Base-by-base conservation (phyloP, 2,329 filamentous ascomycete species). In the Beauveria australis region DNA sequence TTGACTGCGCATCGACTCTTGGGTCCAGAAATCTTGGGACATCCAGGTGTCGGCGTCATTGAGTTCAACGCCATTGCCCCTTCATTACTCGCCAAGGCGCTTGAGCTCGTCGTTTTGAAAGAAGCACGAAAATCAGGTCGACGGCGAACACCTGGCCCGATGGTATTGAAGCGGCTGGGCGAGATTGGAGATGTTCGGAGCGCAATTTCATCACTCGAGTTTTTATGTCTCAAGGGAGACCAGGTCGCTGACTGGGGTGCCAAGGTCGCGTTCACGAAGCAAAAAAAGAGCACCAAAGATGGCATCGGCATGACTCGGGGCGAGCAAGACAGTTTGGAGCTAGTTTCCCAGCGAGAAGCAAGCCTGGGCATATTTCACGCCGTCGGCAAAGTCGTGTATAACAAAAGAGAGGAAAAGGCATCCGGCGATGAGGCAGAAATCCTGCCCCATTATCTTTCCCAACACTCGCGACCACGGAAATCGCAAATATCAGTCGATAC, bases 331-430 rank as follows among this genome's bases (percentile, higher is more conserved):
- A 92, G 86, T 5, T 74, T 97, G 10, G 85, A 91, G 68, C 78
- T 94, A 62, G 84, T 97, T 24, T 91, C 89, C 1, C 91, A 92
- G 68, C 84, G 94, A 60, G 94, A 97, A 75, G 88, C 89, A 18
- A 96, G 88, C 64, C 78, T 99, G 3, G 94, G 93, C 1, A 91
- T 99, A 55, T 99, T 99, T 69, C 94, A 99, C 72, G 92, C 94
- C 0, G 89, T 97, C 14, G 94, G 93, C 3, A 97, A 94, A 71
- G 90, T 99, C 2, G 87, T 97, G 1, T 96, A 97, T 76, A 99
- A 99, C 76, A 99, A 97, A 72, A 84, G 94, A 24, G 85, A 88
- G 30, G 71, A 63, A 51, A 72, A 74, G 4, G 74, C 79, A 14
- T 66, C 72, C 9, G 70, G 70, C 9, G 74, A 78, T 37, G 70